Base-by-base conservation (phyloP, 805 yeast species). In the Kodamaea kaohsiungensis region DNA sequence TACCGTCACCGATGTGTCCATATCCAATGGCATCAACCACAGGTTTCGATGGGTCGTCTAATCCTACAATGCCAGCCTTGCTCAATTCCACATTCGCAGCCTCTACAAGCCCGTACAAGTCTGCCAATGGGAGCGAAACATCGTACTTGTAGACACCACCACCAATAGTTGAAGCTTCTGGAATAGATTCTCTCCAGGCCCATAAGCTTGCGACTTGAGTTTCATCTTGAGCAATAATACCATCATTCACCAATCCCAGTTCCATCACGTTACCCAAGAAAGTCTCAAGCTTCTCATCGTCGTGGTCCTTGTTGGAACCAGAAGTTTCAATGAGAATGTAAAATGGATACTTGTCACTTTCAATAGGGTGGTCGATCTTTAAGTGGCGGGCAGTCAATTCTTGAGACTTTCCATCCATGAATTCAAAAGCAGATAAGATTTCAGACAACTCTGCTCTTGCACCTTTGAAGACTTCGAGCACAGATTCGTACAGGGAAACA, bases 1-100 rank as follows among this genome's bases (percentile, higher is more conserved):
- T 95, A 51, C 99, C 98, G 68, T 95, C 99, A 53, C 99, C 99
- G 64, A 95, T 82, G 66, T 95, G 99, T n/a, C 99, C 99, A 65
- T 93, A 95, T 0, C 99, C 99, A 60, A 93, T 86, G 9, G 96
- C 96, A 56, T 84, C 87, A 52, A 90, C 86, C 1, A 89, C 98
- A 1, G 98, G 97, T 68, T 79, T 81, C 2, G 80, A 77, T 43
- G 82, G 87, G 35, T 85, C 83, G 47, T 80, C 83, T 43, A 72
- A 50, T 52, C 88, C 89, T 18, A 86, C 72, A 52, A 93, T 72
- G 1, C 81, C 85, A 30, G 80, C 78, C 35, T 78, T 83, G 1
- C 56, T 64, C 58, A 95, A 76, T 62, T 81, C 81, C 46, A 71
- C 83, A 60, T 86, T 82, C n/a, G 86, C 85, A 6, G 87, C 96